Base-by-base conservation (phyloP, 2,329 filamentous ascomycete genomes). In the Sphaerulina vaccinii region DNA sequence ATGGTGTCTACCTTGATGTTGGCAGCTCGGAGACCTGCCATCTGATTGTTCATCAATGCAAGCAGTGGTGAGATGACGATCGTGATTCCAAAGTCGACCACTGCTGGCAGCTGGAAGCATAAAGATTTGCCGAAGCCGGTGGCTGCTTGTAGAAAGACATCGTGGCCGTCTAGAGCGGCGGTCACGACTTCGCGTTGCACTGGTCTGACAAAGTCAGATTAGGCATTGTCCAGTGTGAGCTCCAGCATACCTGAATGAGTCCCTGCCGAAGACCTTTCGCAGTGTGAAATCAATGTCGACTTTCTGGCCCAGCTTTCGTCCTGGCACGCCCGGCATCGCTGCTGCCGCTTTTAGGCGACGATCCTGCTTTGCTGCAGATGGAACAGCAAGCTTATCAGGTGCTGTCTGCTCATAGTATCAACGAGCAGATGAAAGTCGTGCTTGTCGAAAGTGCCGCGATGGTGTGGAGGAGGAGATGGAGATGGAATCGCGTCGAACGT, bases 21-120 rank as follows among this genome's bases (percentile, higher is more conserved):
- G 36, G 88, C 82, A 47, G 80, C 80, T 58, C 82, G 82, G 43
- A 96, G 78, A 18, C 89, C 83, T 60, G 88, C 85, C 38, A 97
- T 89, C 78, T 97, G 92, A 66, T 97, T 96, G 71, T 91, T 90
- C 90, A 96, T 96, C 49, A 96, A 78, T 60, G 90, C 91, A 35
- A 96, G 77, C 32, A 96, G 77, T 3, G 91, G 92, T 24, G 90
- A 96, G 33, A 97, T 80, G 27, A 96, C 91, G 53, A 97, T 85
- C 0, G 90, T 96, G 59, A 96, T 90, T 59, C 92, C 92, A 69
- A 85, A 83, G 64, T 92, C 87, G 51, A 96, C 85, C 24, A 96
- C 84, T 19, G 91, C 91, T 7, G 91, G 91, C 1, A 96, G 78
- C 68, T 96, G 91, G 67, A 92, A 96, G 73, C 92, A 96, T 47